Evolutionary conservation across 129 eudicot species (phyloP), one percentile per base, ranked within the genome.

Genomic region (Pulicaria dysenterica): DNA sequence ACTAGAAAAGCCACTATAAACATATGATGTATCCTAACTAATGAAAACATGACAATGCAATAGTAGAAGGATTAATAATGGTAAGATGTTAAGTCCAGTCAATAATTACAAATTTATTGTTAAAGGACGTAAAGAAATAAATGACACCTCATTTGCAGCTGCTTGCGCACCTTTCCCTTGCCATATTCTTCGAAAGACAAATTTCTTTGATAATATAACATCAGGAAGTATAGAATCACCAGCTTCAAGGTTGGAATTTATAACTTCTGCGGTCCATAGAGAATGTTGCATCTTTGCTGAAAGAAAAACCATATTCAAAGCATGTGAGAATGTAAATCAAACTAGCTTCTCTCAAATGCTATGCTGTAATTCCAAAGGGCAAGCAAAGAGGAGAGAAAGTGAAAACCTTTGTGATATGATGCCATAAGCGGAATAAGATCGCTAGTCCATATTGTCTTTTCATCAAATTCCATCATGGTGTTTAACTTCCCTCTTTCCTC

Each of bases 371-470:
- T 45, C 9, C 24, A 13, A 47, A 64, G 71, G 42, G 49, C 24
- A 63, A 48, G 64, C 11, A 13, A 71, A 53, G n/a, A 71, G 17
- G 10, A 4, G 6, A 54, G 59, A 65, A 57, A 17, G 46, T 54
- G 58, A 31, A 71, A 81, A 90, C 99, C 99, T 88, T 85, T 90
- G 79, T 88, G 88, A 82, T 85, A 86, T 36, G 99, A 90, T 44
- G 91, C 96, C 92, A 94, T 86, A 44, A 94, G 82, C 36, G 99
- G 96, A 68, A 90, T 78, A 80, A 67, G 79, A 17, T 90, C 88
- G 60, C 96, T 86, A 19, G 94, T 94, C 99, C 99, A 94, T 65
- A 94, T 90, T 42, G 97, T 94, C 82, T 73, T 81, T 74, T 94
- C 99, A 83, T 88, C 99, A 81, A 88, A 90, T 76, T 94, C 99